Evolutionary conservation across 2,329 filamentous ascomycete genomes (phyloP).

Genomic region (Aspergillus bombycis): DNA sequence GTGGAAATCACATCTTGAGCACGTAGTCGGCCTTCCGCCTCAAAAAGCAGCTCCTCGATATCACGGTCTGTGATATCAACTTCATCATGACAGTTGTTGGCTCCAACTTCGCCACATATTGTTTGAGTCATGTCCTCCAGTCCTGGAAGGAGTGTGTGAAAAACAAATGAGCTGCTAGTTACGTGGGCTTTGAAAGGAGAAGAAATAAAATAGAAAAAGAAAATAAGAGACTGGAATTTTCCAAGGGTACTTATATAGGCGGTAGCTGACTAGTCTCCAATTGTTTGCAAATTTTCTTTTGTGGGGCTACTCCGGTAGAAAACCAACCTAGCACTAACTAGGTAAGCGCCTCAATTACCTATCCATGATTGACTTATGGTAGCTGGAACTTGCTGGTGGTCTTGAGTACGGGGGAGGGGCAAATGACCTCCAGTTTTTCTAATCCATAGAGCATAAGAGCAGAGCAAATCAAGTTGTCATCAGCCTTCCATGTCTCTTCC

Average conservation of each 20-base stretch:
- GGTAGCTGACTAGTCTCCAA: not conserved
- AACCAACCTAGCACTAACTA: not conserved
- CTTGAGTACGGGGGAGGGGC: too few relatives aligned
- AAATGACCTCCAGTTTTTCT: not conserved
- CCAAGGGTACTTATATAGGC: not conserved
- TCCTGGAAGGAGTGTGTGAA: slow-evolving; percentile 2
- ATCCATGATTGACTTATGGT: too few relatives aligned
- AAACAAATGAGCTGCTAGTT: not conserved
- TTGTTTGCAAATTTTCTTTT: not conserved
- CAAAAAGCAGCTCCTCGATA: slow-evolving; percentile 64
- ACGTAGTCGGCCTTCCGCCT: slow-evolving; percentile 63
- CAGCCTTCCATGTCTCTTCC: not conserved
- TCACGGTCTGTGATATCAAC: slow-evolving; percentile 64
- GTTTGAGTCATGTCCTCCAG: slow-evolving; percentile 10
- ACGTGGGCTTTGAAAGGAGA: not conserved
- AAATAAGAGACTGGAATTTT: not conserved
- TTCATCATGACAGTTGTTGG: slow-evolving; percentile 7
- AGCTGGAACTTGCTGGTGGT: too few relatives aligned
- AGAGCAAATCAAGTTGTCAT: not conserved
- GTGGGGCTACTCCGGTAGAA: not conserved
- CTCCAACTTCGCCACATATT: slow-evolving; percentile 3
- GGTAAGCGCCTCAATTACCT: not conserved
- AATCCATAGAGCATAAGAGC: not conserved
- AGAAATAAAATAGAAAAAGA: not conserved
- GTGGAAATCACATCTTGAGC: slow-evolving; percentile 19